Percentiles rank a stretch among this genome's conserved stretches.
These are phyloP conservation scores for Plasmodium chabaudi DNA, from an alignment of 169 alveolate species.

Conservation along the genomic window DNA sequence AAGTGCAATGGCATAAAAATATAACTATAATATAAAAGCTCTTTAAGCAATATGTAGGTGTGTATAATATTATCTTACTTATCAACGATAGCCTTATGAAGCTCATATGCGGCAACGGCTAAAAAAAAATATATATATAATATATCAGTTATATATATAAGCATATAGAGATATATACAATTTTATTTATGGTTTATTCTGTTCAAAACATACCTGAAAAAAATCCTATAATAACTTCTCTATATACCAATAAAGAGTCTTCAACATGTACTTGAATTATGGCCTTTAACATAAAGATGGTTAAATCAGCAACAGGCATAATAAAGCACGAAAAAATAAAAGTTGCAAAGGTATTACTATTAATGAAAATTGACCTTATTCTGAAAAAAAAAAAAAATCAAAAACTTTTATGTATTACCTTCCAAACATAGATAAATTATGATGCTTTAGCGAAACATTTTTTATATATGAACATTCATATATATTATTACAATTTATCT, in stretches of 20 bases:
- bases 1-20: not conserved
- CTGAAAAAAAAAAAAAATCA: conserved; percentile 1
- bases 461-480: not conserved
- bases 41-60: no score
- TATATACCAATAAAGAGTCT: no score
- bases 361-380: conserved; percentile 24
- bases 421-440: no score
- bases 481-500: conserved; percentile 42
- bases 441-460: not conserved
- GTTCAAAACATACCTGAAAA: no score
- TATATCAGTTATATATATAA: no score
- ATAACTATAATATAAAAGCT: not conserved
- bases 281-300: conserved; percentile 60
- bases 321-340: conserved; percentile 17
- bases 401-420: no score
- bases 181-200: no score
- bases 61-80: not conserved
- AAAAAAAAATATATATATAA: not conserved
- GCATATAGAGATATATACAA: no score
- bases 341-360: conserved; percentile 15
- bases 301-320: conserved; percentile 22
- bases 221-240: no score
- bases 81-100: not conserved
- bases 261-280: not conserved
- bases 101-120: not conserved